Evolutionary conservation across 345 rosid genomes (phyloP), one percentile per base, ranked within the genome.

Genomic region (Kernera saxatilis): DNA sequence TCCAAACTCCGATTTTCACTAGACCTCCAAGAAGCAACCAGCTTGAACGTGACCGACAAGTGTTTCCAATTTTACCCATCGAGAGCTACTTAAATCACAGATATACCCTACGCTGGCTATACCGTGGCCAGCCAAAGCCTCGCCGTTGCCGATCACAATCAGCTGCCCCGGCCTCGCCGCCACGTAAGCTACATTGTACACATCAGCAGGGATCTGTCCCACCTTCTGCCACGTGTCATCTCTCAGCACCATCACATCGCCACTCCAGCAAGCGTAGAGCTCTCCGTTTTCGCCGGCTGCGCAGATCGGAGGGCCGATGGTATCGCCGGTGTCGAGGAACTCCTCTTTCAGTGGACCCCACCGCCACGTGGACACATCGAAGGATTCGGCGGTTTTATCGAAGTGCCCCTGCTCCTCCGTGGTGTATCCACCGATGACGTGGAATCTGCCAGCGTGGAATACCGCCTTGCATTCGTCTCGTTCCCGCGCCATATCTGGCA

Each of bases 381-480:
- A 89, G 2, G 37, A 78, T 62, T 91, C 94, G 0, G 84, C 77
- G 2, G 77, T 72, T 39, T 77, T 69, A 67, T 74, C 80, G 36
- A 91, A 91, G 11, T 69, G 65, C 0, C 98, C 98, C 70, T 93
- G 98, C 80, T 57, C 56, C 74, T 84, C 89, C 3, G 94, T 93
- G 26, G 80, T 11, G 58, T 93, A 93, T 1, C 98, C 98, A 8
- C 96, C 87, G 14, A 91, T 76, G 78, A 82, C 96, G 37, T 79
- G 90, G 83, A 91, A 77, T 72, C 39, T 86, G 75, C 96, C 91
- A 22, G 61, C 49, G n/a, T 71, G 82, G 83, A 87, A 88, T 2
- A 87, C 21, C 0, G 79, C 91, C 55, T 80, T 77, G 71, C 97
- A 91, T 56, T 91, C 98, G 27, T 89, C 97, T 7, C 98, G 86